Evolutionary conservation across 2,329 filamentous ascomycete genomes (phyloP).

Genomic region (Cordyceps cicadae): DNA sequence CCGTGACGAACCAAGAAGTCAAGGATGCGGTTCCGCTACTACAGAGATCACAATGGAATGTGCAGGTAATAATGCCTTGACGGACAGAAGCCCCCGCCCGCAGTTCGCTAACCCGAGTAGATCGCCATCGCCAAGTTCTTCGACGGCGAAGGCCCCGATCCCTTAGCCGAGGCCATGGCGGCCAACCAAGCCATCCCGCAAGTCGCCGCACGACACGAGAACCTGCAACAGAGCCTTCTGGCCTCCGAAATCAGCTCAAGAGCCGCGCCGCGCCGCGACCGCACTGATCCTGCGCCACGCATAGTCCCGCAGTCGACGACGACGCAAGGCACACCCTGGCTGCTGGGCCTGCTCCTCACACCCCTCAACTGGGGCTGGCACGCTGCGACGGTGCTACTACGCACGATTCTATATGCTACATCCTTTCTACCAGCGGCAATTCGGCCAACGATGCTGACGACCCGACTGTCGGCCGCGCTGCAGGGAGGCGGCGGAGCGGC

Average conservation of each 20-base stretch:
- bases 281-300: constrained; percentile 64
- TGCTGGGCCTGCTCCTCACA: constrained; percentile 69
- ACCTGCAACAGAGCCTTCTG: constrained; percentile 55
- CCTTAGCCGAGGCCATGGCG: constrained; percentile 65
- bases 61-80: constrained; percentile 50
- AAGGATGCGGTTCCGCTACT: constrained; percentile 71
- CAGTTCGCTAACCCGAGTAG: constrained; percentile 32
- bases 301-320: constrained; percentile 71
- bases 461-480: constrained; percentile 41
- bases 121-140: constrained; percentile 98
- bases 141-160: constrained; percentile 83
- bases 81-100: too few relatives aligned
- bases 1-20: constrained; percentile 76
- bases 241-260: constrained; percentile 19
- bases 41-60: constrained; percentile 88
- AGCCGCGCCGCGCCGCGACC: constrained; percentile 20
- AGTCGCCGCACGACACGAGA: constrained; percentile 60
- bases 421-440: constrained; percentile 67
- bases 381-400: constrained; percentile 59
- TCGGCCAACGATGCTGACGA: constrained; percentile 46
- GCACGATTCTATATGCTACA: constrained; percentile 68
- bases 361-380: constrained; percentile 75
- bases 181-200: constrained; percentile 51
- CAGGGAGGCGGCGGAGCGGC: constrained; percentile 57
- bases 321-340: constrained; percentile 61